Evolutionary conservation across 495 filamentous ascomycete genomes (phyloP).

Genomic region (Penicillium lividum): DNA sequence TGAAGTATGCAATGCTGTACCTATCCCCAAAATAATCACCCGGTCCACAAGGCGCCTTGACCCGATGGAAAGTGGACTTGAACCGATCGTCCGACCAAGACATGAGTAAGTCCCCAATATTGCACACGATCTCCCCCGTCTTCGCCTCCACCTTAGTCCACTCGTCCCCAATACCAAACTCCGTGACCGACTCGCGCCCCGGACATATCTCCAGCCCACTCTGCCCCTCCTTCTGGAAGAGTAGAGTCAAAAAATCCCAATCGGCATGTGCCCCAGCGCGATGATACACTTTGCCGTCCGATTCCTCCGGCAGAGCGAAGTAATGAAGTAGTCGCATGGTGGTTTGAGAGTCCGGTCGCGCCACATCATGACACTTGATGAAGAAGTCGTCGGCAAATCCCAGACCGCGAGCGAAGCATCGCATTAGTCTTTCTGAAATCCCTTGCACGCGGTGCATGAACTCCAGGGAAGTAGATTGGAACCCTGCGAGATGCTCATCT

Average conservation of each 20-base stretch:
- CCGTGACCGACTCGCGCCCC: conserved; percentile 59
- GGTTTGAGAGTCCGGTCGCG: conserved; percentile 51
- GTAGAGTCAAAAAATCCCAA: conserved; percentile 62
- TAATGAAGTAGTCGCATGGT: conserved; percentile 63
- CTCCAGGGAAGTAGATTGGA: conserved; percentile 37
- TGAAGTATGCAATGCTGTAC: conserved; percentile 68
- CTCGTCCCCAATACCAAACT: conserved; percentile 57
- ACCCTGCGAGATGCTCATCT: conserved; percentile 50
- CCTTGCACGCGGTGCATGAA: conserved; percentile 58
- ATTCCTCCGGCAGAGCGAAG: conserved; percentile 42
- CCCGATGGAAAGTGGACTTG: conserved; percentile 64
- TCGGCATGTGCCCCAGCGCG: conserved; percentile 67
- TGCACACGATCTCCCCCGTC: conserved; percentile 63
- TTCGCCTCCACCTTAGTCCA: conserved; percentile 63
- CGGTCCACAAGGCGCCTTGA: conserved; percentile 55
- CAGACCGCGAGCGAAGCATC: conserved; percentile 59
- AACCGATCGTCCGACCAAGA: conserved; percentile 69
- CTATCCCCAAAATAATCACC: conserved; percentile 58
- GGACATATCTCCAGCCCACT: conserved; percentile 67
- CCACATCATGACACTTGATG: conserved; percentile 53
- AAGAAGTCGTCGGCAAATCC: conserved; percentile 60
- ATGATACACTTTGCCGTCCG: conserved; percentile 51
- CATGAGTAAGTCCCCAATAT: conserved; percentile 70
- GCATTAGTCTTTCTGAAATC: conserved; percentile 58
- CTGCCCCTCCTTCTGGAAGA: conserved; percentile 66